phyloP scores from a whole-genome alignment of 768 basidiomycete genomes.

The Leccinum disarticulatum region DNA sequence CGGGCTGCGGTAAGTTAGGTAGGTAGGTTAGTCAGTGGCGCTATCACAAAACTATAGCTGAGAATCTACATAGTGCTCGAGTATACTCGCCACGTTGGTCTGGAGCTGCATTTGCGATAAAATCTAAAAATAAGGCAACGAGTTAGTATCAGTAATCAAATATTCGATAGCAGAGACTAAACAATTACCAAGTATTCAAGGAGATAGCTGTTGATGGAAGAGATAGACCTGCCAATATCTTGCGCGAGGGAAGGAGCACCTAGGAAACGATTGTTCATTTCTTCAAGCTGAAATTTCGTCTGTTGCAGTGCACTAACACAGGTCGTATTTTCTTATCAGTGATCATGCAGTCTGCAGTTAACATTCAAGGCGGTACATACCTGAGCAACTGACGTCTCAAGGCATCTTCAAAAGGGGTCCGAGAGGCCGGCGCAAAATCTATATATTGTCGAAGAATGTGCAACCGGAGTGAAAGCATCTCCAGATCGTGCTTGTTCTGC shows the following conservation, averaged over 20 bases:
- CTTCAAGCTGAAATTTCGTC: neutral
- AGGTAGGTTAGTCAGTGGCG: no score
- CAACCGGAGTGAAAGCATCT: neutral
- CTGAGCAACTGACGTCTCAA: neutral
- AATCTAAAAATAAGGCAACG: neutral
- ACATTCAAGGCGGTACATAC: neutral
- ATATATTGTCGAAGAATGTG: neutral
- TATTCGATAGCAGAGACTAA: neutral
- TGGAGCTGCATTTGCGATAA: neutral
- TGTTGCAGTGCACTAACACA: neutral
- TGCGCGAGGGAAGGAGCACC: slow-evolving; percentile 3
- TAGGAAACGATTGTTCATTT: neutral
- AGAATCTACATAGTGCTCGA: neutral
- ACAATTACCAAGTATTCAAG: slow-evolving; percentile 1
- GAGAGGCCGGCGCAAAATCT: neutral
- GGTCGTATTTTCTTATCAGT: no score
- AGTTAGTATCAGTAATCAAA: no score
- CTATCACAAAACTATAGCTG: no score
- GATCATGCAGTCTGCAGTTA: no score
- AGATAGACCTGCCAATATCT: neutral
- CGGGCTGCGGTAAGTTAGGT: no score
- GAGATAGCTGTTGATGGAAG: neutral
- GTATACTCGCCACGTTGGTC: neutral
- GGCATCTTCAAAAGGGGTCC: neutral
- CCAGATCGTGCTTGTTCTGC: slow-evolving; percentile 10